Percentiles rank a stretch among this genome's conserved stretches.
Conservation (phyloP, 2,329 filamentous ascomycete genomes). For the Diaporthe sp. region DNA sequence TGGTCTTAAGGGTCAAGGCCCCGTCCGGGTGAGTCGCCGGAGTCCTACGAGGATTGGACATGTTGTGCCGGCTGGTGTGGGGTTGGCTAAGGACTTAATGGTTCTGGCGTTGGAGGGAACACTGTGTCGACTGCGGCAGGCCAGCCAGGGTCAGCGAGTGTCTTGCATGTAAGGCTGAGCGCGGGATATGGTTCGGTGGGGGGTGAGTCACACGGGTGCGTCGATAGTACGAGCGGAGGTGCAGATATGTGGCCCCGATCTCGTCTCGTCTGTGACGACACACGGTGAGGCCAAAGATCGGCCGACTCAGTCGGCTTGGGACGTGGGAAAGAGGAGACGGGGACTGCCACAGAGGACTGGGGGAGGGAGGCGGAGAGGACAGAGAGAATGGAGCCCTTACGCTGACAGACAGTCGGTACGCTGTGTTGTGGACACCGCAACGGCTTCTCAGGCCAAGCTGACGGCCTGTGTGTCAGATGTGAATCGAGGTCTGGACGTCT, state of each 20-base stretch:
- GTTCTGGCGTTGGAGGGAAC: conserved; percentile 27
- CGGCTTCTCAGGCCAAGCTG: conserved; percentile 28
- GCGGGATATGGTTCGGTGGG: conserved; percentile 31
- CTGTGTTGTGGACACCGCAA: conserved; percentile 1
- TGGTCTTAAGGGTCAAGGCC: conserved; percentile 64
- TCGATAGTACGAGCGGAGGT: conserved; percentile 26
- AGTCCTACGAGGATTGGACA: conserved; percentile 55
- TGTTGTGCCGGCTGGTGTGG: conserved; percentile 45
- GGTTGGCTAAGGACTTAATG: conserved; percentile 41
- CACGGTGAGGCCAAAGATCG: conserved; percentile 39
- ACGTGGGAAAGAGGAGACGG: conserved; percentile 23
- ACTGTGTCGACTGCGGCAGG: conserved; percentile 35
- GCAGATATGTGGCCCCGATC: conserved; percentile 11
- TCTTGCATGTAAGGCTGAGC: conserved; percentile 40
- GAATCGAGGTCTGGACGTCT: conserved; percentile 28
- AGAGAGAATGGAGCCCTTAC: conserved; percentile 33
- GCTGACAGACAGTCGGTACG: conserved; percentile 7
- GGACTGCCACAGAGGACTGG: conserved; percentile 18
- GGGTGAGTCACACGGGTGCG: conserved; percentile 37
- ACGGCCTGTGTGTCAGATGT: conserved; percentile 33
- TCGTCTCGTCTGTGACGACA: conserved; percentile 37
- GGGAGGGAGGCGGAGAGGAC: conserved; percentile 11
- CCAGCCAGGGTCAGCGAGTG: conserved; percentile 36
- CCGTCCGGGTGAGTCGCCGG: conserved; percentile 59
- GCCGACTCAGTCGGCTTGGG: conserved; percentile 33